These are phyloP conservation scores for Pulveroboletus sp. DNA, from an alignment of 768 basidiomycete species.

Conservation along the genomic window DNA sequence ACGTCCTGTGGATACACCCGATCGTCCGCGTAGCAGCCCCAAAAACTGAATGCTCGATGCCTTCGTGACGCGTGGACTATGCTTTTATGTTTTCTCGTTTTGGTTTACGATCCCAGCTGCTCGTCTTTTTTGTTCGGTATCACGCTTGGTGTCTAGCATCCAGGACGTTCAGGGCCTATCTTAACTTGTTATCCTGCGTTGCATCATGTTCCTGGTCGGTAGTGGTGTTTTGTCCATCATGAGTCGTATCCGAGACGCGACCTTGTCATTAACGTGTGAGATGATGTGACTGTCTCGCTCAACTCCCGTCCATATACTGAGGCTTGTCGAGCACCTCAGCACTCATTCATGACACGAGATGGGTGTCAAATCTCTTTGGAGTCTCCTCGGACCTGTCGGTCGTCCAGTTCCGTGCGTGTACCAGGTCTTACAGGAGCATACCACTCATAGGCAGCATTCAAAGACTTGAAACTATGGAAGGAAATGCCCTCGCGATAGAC, in stretches of 20 bases:
- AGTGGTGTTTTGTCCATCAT: too few relatives aligned
- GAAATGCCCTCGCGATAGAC: conserved; percentile 95
- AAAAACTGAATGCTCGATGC: conserved; percentile 18
- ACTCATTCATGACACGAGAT: conserved; percentile 35
- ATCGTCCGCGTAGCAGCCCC: conserved; percentile 22
- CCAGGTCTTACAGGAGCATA: neutral
- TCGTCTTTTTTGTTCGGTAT: conserved; percentile 13
- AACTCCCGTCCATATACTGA: neutral
- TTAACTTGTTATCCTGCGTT: conserved; percentile 17
- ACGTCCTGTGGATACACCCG: conserved; percentile 28
- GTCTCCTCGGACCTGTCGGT: conserved; percentile 85
- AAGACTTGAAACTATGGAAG: conserved; percentile 91
- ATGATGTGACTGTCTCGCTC: neutral
- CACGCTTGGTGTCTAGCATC: conserved; percentile 11
- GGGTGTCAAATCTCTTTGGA: conserved; percentile 99
- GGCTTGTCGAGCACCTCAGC: neutral
- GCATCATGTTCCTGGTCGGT: conserved; percentile 5
- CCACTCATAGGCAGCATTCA: conserved; percentile 4
- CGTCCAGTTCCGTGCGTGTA: conserved; percentile 80
- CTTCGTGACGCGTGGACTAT: conserved; percentile 8
- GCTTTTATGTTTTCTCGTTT: conserved; percentile 4
- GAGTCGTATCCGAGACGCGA: neutral
- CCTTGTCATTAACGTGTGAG: neutral
- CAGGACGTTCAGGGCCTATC: conserved; percentile 15
- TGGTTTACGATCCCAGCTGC: conserved; percentile 10